A percentile compares a stretch with the other conserved stretches of the same genome.
These are phyloP conservation scores for Geranium rotundifolium DNA, from an alignment of 345 rosid genomes.

Conservation along the genomic window DNA sequence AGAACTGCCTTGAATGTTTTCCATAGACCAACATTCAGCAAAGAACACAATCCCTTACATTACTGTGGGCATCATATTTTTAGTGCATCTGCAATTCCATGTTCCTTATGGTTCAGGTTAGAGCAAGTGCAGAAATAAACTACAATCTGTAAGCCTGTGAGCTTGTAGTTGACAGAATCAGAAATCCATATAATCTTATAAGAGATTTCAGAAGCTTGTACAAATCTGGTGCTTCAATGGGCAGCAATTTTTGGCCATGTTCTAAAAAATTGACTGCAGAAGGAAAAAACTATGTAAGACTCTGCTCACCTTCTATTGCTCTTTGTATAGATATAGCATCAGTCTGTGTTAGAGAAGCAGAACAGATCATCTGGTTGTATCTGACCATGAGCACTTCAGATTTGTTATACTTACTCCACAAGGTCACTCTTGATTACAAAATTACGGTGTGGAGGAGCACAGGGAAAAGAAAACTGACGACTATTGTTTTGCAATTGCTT, in stretches of 20 bases:
- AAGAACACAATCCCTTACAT: not conserved
- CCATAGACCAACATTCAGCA: no score
- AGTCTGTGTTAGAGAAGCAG: not conserved
- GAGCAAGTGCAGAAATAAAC: slow-evolving; percentile 55
- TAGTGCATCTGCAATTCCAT: not conserved
- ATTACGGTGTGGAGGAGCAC: no score
- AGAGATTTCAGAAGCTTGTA: not conserved
- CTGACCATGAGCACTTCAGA: no score
- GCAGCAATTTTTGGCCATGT: not conserved
- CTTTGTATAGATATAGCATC: not conserved
- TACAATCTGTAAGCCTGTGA: no score
- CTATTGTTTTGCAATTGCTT: slow-evolving; percentile 58
- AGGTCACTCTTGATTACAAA: not conserved
- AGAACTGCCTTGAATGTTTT: no score
- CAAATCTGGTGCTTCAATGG: not conserved
- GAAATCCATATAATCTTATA: no score
- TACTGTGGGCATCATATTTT: no score
- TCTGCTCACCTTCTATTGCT: no score
- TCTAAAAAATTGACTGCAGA: no score
- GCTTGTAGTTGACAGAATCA: no score
- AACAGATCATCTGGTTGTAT: not conserved
- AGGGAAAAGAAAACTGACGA: slow-evolving; percentile 10
- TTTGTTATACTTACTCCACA: no score
- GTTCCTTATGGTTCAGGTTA: slow-evolving; percentile 35
- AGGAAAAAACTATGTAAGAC: no score